These are phyloP conservation scores for Puccinia horiana DNA, from an alignment of 1,284 basidiomycete species.

Conservation along the genomic window DNA sequence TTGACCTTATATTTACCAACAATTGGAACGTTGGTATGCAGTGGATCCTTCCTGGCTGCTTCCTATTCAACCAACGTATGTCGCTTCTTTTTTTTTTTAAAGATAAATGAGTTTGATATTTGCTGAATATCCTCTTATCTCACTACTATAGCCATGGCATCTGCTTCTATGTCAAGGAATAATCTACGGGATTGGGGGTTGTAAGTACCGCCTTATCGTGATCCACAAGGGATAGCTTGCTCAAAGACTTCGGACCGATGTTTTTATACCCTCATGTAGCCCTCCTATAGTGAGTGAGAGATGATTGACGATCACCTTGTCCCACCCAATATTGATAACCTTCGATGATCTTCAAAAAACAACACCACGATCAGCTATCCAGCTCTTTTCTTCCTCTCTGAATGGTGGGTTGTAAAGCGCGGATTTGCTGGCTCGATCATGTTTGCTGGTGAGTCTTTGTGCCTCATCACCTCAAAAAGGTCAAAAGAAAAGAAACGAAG, in stretches of 20 bases:
- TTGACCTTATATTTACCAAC: not conserved
- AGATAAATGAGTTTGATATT: not conserved
- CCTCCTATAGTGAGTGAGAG: conserved; percentile 11
- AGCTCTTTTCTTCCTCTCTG: conserved; percentile 34
- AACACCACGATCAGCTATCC: conserved; percentile 4
- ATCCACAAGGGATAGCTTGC: no score
- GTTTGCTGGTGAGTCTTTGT: conserved; percentile 27
- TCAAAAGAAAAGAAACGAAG: no score
- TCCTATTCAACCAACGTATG: conserved; percentile 29
- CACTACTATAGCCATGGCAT: conserved; percentile 35
- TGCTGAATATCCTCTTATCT: not conserved
- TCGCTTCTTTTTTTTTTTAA: not conserved
- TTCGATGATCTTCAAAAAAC: not conserved
- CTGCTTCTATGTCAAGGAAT: conserved; percentile 24
- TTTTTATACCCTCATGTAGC: not conserved
- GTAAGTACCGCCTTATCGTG: not conserved
- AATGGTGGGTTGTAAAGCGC: conserved; percentile 39
- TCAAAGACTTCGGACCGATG: not conserved
- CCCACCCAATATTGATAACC: no score
- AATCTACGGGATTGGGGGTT: conserved; percentile 25
- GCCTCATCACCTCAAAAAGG: not conserved
- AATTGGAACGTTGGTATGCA: conserved; percentile 19
- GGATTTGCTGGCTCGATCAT: conserved; percentile 27
- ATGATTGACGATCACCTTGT: no score
- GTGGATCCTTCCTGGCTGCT: conserved; percentile 21